These are phyloP conservation scores for Gynochthodes officinalis DNA, from an alignment of 257 asterid genomes.

Conservation along the genomic window DNA sequence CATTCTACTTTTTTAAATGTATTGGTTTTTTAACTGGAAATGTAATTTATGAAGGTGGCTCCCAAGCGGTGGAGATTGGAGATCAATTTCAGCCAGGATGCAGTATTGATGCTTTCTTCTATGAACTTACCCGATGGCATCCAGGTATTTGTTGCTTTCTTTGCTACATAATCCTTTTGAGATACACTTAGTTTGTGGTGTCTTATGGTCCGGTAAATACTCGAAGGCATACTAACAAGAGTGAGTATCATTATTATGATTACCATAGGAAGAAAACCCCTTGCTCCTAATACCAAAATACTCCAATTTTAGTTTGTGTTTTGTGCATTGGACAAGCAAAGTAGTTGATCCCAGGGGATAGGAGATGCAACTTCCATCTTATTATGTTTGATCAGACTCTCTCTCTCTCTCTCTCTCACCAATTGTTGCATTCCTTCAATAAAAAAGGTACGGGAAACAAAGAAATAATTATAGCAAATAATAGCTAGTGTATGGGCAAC, in stretches of 20 bases:
- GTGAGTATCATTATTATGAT: neutral
- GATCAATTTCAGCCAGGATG: slow-evolving; percentile 85
- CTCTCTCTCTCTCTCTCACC: no score
- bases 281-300: neutral
- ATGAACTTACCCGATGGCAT: slow-evolving; percentile 96
- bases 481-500: neutral
- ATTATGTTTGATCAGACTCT: neutral
- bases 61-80: slow-evolving; percentile 96
- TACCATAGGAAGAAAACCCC: neutral
- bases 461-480: no score
- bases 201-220: no score
- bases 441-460: no score
- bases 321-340: neutral
- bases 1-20: neutral
- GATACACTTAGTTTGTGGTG: neutral
- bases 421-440: neutral
- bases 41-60: slow-evolving; percentile 53
- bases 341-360: neutral
- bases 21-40: neutral
- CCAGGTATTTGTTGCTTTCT: slow-evolving; percentile 49
- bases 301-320: neutral
- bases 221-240: no score
- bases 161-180: neutral
- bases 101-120: slow-evolving; percentile 92
- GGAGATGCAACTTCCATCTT: neutral